Evolutionary conservation across 179 eudicot species (phyloP).

Genomic region (Patellifolia procumbens): DNA sequence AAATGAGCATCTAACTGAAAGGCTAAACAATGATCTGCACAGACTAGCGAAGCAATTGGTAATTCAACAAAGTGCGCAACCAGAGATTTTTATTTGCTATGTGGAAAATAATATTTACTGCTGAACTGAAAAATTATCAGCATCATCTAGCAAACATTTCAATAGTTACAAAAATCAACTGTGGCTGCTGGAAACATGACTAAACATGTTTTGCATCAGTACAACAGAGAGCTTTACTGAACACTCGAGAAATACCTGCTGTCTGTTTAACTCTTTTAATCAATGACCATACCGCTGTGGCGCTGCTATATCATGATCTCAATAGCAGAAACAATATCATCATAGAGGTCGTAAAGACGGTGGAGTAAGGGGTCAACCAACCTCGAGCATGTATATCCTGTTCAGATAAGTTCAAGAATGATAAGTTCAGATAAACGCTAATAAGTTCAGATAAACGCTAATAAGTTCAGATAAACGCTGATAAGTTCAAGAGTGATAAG

Average conservation of each 20-base stretch:
- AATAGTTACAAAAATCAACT: conserved; percentile 26
- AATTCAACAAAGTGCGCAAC: neutral
- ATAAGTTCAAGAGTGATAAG: neutral
- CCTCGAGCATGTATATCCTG: conserved; percentile 32
- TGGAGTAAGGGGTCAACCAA: conserved; percentile 21
- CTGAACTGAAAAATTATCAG: conserved; percentile 14
- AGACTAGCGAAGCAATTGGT: neutral
- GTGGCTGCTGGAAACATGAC: conserved; percentile 12
- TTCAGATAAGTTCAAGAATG: neutral
- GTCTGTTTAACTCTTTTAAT: neutral
- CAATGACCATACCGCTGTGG: too few relatives aligned
- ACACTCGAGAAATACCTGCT: conserved; percentile 12
- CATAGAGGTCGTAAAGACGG: conserved; percentile 20
- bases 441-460: too few relatives aligned
- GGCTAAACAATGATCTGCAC: neutral
- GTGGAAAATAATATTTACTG: conserved; percentile 19
- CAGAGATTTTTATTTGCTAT: conserved; percentile 8
- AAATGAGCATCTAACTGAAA: neutral
- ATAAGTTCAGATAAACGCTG: too few relatives aligned
- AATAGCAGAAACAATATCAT: conserved; percentile 30
- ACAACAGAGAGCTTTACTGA: conserved; percentile 7
- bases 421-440: neutral
- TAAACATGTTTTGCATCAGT: conserved; percentile 18
- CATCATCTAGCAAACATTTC: conserved; percentile 14
- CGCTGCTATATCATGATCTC: conserved; percentile 32